phyloP scores from a whole-genome alignment of 169 alveolate genomes.

The Condylostoma magnum region DNA sequence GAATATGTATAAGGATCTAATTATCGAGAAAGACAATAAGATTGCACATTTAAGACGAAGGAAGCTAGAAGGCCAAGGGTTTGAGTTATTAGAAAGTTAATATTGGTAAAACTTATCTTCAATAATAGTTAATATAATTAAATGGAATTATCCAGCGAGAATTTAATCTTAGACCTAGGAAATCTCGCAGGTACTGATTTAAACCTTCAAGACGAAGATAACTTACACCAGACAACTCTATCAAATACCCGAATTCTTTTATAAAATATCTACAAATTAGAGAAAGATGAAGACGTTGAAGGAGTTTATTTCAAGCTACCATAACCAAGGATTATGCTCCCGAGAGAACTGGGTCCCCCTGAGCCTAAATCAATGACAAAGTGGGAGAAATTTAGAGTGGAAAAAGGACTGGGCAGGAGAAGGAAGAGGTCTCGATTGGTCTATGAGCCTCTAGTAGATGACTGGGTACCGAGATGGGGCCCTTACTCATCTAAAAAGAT shows the following conservation, averaged over 20 bases:
- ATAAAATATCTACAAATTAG: not conserved
- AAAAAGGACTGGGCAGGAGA: constrained; percentile 64
- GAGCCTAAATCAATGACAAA: constrained; percentile 63
- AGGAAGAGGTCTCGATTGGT: constrained; percentile 77
- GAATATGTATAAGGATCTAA: constrained; percentile 18
- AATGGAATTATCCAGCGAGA: constrained; percentile 15
- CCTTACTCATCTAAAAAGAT: constrained; percentile 59
- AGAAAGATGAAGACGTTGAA: constrained; percentile 21
- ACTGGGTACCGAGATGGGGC: constrained; percentile 85
- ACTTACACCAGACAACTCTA: not conserved
- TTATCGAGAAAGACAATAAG: constrained; percentile 11
- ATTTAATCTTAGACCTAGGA: constrained; percentile 19
- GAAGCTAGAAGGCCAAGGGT: constrained; percentile 7
- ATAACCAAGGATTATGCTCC: constrained; percentile 41
- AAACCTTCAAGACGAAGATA: not conserved
- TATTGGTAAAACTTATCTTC: not conserved
- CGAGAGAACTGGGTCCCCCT: constrained; percentile 65
- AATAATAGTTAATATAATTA: not conserved
- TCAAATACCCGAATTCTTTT: not conserved
- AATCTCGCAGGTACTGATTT: constrained; percentile 16
- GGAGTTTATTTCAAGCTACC: constrained; percentile 46
- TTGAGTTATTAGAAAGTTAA: not conserved
- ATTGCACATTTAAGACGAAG: not conserved
- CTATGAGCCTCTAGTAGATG: constrained; percentile 66
- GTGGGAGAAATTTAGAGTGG: constrained; percentile 84